Conservation (phyloP, 2,329 filamentous ascomycete genomes). For the Coniochaeta prunicola region DNA sequence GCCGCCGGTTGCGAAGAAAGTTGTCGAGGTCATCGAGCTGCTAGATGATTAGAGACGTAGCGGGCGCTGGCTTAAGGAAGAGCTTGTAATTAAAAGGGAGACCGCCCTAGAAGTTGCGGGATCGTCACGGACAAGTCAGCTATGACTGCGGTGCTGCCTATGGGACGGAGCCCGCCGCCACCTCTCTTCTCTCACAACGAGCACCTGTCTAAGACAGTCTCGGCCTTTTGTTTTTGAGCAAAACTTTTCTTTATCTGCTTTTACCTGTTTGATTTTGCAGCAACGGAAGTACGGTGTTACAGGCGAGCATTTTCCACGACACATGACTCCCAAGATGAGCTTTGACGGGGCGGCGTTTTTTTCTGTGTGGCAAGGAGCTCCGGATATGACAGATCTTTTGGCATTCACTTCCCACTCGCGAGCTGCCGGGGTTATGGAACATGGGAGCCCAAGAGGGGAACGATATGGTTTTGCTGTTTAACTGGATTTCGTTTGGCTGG, state of each 20-base stretch:
- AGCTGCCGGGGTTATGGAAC: too few species aligned
- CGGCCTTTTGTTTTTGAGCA: neutral
- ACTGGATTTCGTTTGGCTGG: too few species aligned
- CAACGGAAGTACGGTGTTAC: neutral
- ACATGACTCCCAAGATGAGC: too few species aligned
- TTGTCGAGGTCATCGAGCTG: conserved; percentile 4
- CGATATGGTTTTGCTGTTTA: too few species aligned
- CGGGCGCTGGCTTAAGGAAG: neutral
- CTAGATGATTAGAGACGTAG: conserved; percentile 3
- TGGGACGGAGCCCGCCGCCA: neutral
- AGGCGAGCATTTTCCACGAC: neutral
- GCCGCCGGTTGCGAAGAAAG: neutral
- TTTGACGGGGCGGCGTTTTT: neutral
- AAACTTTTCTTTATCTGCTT: neutral
- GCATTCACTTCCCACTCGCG: neutral
- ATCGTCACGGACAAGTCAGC: neutral
- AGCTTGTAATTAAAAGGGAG: too few species aligned
- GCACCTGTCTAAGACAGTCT: neutral
- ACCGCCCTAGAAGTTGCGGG: too few species aligned
- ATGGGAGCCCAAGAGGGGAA: too few species aligned
- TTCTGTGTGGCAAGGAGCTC: neutral
- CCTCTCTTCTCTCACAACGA: neutral
- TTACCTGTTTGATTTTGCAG: neutral
- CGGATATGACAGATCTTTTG: neutral
- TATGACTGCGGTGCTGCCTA: neutral